Evolutionary conservation across 768 basidiomycete genomes (phyloP).

Genomic region (Suillus hirtellus): DNA sequence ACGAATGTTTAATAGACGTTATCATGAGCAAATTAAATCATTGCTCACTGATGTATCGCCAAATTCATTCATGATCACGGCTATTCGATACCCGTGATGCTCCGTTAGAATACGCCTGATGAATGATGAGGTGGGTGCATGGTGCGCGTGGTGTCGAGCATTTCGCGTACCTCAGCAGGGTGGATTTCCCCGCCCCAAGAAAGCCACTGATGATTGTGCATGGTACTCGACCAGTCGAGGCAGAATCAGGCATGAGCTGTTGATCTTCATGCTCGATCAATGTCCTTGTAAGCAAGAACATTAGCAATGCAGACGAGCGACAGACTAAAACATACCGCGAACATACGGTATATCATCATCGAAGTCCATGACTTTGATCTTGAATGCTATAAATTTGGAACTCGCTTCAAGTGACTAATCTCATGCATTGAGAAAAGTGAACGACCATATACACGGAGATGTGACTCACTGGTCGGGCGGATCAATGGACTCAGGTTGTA

Average conservation of each 20-base stretch:
- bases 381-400: not conserved
- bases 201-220: conserved; percentile 95
- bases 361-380: conserved; percentile 39
- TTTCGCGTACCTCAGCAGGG: conserved; percentile 71
- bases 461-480: not conserved
- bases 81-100: conserved; percentile 92
- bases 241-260: not conserved
- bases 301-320: conserved; percentile 5
- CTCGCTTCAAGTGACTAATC: not conserved
- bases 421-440: not conserved
- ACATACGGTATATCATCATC: conserved; percentile 65
- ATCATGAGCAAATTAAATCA: conserved; percentile 2
- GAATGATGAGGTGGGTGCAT: conserved; percentile 1
- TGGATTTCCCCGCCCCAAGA: conserved; percentile 93
- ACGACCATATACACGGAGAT: not conserved
- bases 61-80: conserved; percentile 98
- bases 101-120: conserved; percentile 85
- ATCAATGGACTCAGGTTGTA: not conserved
- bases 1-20: conserved; percentile 18
- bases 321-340: conserved; percentile 15
- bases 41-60: conserved; percentile 85
- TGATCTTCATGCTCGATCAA: conserved; percentile 33
- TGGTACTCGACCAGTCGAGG: conserved; percentile 54
- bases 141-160: not conserved
- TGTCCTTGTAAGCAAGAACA: conserved; percentile 17